Conservation (phyloP, 106 monocot genomes). For the Phalaenopsis equestris region DNA sequence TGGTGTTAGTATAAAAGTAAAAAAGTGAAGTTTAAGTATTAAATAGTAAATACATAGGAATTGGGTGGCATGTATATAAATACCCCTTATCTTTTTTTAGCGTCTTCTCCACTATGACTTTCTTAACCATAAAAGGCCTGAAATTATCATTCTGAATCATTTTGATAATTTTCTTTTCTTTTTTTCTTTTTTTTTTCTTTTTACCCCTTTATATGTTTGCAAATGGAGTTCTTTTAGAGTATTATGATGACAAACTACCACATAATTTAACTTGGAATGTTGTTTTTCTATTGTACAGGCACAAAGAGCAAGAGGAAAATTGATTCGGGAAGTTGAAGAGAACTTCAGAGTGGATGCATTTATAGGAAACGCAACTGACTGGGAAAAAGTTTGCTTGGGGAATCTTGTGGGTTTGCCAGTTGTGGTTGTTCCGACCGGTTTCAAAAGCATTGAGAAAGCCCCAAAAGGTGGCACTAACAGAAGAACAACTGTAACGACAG, state of each 20-base stretch:
- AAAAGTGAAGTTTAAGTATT: no score
- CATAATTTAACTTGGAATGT: neutral
- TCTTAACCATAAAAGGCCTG: no score
- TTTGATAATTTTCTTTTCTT: no score
- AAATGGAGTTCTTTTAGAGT: neutral
- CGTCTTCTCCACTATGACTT: no score
- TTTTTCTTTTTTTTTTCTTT: no score
- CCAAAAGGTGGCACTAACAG: constrained; percentile 60
- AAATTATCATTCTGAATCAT: no score
- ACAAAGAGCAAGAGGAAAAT: constrained; percentile 67
- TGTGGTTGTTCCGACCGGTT: constrained; percentile 70
- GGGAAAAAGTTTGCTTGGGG: constrained; percentile 90
- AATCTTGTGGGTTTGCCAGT: constrained; percentile 89
- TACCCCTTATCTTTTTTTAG: no score
- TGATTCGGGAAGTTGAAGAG: constrained; percentile 54
- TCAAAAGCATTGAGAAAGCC: constrained; percentile 57
- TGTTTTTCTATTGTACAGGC: constrained; percentile 27
- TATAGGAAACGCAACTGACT: constrained; percentile 81
- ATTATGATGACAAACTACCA: neutral
- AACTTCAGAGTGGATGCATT: constrained; percentile 83
- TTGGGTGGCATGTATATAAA: no score
- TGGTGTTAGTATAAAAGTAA: no score
- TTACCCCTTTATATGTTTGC: no score
- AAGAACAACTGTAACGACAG: constrained; percentile 71
- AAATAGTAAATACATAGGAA: no score